Evolutionary conservation across 163 green algal species (phyloP).

Genomic region (Prototheca wickerhamii): DNA sequence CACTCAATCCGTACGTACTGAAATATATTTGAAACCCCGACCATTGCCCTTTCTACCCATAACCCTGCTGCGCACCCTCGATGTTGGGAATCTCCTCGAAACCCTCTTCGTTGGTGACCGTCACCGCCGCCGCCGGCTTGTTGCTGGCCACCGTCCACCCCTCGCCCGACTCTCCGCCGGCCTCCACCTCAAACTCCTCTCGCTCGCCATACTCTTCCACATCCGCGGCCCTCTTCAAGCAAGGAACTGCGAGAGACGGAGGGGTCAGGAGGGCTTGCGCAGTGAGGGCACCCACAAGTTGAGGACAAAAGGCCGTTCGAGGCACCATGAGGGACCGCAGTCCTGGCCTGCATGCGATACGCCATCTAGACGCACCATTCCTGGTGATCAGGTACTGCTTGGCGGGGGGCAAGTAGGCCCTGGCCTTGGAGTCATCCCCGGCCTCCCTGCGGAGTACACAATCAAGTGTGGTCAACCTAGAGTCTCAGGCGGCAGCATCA

Average conservation of each 20-base stretch:
- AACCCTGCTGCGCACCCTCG: conserved; percentile 3
- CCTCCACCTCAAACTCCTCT: conserved; percentile 48
- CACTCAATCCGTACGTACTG: no score
- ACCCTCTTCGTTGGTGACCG: conserved; percentile 12
- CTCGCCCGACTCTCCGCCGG: conserved; percentile 35
- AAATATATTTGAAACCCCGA: no score
- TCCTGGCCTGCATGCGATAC: no score
- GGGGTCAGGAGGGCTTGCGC: neutral
- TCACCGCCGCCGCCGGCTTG: conserved; percentile 8
- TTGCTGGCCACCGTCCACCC: conserved; percentile 62
- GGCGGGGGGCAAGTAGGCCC: conserved; percentile 57
- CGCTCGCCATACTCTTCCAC: conserved; percentile 47
- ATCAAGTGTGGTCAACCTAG: conserved; percentile 5
- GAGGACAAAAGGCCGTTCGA: neutral
- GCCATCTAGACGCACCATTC: conserved; percentile 57
- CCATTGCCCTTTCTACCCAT: no score
- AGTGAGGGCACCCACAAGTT: neutral
- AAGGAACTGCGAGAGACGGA: conserved; percentile 63
- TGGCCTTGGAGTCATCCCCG: conserved; percentile 56
- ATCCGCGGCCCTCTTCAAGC: conserved; percentile 52
- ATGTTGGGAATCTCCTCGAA: conserved; percentile 37
- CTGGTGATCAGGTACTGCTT: conserved; percentile 87
- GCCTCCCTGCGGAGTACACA: conserved; percentile 46
- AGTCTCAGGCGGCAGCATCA: neutral
- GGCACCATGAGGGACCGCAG: no score